A percentile compares a stretch with the other conserved stretches of the same genome.
phyloP scores from a whole-genome alignment of 345 rosid species.

The Alliaria petiolata region DNA sequence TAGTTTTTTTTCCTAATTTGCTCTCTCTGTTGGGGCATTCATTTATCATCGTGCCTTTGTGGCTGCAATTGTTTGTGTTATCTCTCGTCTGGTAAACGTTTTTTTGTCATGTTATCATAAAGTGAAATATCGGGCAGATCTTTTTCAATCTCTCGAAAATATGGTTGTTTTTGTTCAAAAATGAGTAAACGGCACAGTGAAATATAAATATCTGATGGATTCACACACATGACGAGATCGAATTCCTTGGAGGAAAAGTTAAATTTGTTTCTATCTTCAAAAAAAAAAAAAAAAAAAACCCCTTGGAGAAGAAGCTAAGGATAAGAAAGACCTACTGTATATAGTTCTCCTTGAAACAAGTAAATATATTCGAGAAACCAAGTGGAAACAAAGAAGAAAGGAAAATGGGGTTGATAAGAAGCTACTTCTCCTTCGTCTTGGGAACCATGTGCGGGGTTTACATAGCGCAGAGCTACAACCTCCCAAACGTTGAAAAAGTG shows the following conservation, averaged over 20 bases:
- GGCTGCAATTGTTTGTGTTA: constrained; percentile 20
- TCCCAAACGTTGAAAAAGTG: constrained; percentile 40
- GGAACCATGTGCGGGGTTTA: constrained; percentile 43
- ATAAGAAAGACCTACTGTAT: neutral
- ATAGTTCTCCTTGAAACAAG: neutral
- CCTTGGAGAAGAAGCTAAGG: constrained; percentile 19
- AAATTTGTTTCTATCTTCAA: too few relatives aligned
- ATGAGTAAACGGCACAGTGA: too few relatives aligned
- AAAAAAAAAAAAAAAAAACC: neutral
- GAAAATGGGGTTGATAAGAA: constrained; percentile 37
- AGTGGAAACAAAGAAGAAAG: too few relatives aligned
- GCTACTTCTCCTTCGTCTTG: constrained; percentile 30
- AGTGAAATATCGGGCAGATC: neutral
- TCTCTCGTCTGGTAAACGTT: neutral
- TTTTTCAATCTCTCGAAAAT: too few relatives aligned
- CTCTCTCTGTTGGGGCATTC: neutral
- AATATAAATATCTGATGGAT: too few relatives aligned
- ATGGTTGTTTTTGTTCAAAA: too few relatives aligned
- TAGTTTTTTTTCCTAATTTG: neutral
- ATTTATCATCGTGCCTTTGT: constrained; percentile 4
- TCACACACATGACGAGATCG: too few relatives aligned
- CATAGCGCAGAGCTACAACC: constrained; percentile 47
- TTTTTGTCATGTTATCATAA: constrained; percentile 1
- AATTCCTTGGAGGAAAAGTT: constrained; percentile 2
- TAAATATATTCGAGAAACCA: too few relatives aligned